Conservation (phyloP, 805 yeast species). For the Spathaspora boniae region DNA sequence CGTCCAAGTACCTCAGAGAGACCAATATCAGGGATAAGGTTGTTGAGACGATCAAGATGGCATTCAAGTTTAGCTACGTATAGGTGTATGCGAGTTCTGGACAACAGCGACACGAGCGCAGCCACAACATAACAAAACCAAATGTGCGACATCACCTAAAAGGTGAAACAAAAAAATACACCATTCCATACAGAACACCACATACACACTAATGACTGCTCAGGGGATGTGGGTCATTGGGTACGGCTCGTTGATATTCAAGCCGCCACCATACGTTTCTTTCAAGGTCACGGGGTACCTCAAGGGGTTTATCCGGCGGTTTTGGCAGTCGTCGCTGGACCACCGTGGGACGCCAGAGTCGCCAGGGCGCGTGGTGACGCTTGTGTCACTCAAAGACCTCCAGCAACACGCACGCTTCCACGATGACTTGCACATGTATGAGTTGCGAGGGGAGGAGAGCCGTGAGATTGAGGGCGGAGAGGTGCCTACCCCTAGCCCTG, state of each 20-base stretch:
- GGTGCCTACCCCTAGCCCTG: no score
- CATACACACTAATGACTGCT: slow-evolving; percentile 5
- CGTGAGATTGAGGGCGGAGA: slow-evolving; percentile 1
- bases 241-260: slow-evolving; percentile 84
- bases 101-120: background rate
- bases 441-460: slow-evolving; percentile 15
- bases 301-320: slow-evolving; percentile 72
- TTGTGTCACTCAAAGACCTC: slow-evolving; percentile 59
- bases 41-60: slow-evolving; percentile 39
- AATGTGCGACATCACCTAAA: no score
- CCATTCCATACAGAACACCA: background rate
- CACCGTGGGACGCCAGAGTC: slow-evolving; percentile 82
- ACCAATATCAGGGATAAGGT: slow-evolving; percentile 28
- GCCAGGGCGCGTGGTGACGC: slow-evolving; percentile 90
- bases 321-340: slow-evolving; percentile 90
- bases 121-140: background rate
- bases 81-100: slow-evolving; percentile 9
- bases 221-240: slow-evolving; percentile 77
- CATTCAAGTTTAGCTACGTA: slow-evolving; percentile 40
- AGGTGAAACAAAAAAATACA: no score
- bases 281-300: slow-evolving; percentile 68
- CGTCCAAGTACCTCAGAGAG: slow-evolving; percentile 12
- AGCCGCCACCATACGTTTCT: slow-evolving; percentile 77
- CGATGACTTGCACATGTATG: slow-evolving; percentile 38
- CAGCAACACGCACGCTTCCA: slow-evolving; percentile 37